Evolutionary conservation across 2,329 filamentous ascomycete species (phyloP).

Genomic region (Trichoderma cornu-damae): DNA sequence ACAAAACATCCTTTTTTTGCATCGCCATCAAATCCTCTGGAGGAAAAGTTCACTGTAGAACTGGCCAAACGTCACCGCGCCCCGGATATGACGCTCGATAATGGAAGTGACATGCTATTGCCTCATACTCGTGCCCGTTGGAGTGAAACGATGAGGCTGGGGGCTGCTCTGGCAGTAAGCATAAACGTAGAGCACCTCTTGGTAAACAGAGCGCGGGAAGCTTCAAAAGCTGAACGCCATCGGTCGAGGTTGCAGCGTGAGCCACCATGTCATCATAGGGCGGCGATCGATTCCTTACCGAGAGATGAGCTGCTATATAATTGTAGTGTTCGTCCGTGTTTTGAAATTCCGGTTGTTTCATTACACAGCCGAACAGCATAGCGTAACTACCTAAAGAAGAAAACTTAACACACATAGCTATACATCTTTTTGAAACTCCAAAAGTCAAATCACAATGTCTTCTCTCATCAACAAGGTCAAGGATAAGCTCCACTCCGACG

Average conservation of each 20-base stretch:
- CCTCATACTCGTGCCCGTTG: not conserved
- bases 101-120: not conserved
- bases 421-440: not conserved
- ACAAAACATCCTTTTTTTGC: not conserved
- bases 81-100: constrained; percentile 9
- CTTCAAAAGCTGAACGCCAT: constrained; percentile 12
- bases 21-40: constrained; percentile 5
- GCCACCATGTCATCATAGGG: constrained; percentile 15
- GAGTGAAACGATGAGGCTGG: not conserved
- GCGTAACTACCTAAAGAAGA: not conserved
- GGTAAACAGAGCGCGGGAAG: not conserved
- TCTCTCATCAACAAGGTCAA: constrained; percentile 56
- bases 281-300: not conserved
- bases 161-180: not conserved
- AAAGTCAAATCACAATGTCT: constrained; percentile 41
- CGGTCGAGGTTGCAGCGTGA: not conserved
- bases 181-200: not conserved
- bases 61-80: constrained; percentile 8
- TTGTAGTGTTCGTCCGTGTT: not conserved
- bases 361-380: not conserved
- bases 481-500: constrained; percentile 46
- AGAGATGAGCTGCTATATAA: constrained; percentile 1
- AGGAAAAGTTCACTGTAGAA: not conserved
- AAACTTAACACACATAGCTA: not conserved
- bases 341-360: not conserved